Percentiles rank a stretch among this genome's conserved stretches.
These are phyloP conservation scores for Wallacemonas sp. DNA, from an alignment of 208 protist genomes.

Conservation along the genomic window DNA sequence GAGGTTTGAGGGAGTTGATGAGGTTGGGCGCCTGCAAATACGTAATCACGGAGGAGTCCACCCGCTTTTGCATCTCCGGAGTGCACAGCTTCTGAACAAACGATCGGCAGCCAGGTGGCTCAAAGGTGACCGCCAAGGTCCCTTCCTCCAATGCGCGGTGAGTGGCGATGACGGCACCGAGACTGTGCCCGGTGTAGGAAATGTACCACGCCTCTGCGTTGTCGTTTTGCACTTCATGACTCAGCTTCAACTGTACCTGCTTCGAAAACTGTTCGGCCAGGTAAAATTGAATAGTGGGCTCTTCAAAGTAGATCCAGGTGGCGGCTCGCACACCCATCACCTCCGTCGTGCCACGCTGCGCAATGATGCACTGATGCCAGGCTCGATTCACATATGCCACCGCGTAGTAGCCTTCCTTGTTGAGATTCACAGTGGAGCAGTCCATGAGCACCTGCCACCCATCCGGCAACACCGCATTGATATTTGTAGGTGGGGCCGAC, in stretches of 20 bases:
- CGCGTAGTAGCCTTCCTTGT: slow-evolving; percentile 87
- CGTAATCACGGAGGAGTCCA: slow-evolving; percentile 44
- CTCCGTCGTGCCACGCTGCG: slow-evolving; percentile 86
- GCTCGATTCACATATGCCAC: slow-evolving; percentile 78
- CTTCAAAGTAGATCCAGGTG: slow-evolving; percentile 91
- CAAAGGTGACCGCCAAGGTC: slow-evolving; percentile 85
- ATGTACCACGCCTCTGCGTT: slow-evolving; percentile 48
- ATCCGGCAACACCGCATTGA: slow-evolving; percentile 39
- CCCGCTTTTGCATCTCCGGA: slow-evolving; percentile 24
- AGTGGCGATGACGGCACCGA: slow-evolving; percentile 86
- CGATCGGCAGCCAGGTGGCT: slow-evolving; percentile 70
- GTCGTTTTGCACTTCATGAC: slow-evolving; percentile 20
- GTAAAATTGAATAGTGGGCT: slow-evolving; percentile 85
- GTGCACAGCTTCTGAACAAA: slow-evolving; percentile 71
- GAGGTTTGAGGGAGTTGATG: slow-evolving; percentile 89
- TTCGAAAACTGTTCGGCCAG: slow-evolving; percentile 87
- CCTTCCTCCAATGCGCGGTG: slow-evolving; percentile 74
- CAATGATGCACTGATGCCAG: slow-evolving; percentile 76
- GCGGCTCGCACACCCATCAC: slow-evolving; percentile 77
- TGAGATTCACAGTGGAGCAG: slow-evolving; percentile 59
- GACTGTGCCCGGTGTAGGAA: slow-evolving; percentile 90
- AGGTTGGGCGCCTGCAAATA: slow-evolving; percentile 87
- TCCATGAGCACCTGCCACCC: slow-evolving; percentile 76
- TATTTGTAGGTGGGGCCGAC: slow-evolving; percentile 8
- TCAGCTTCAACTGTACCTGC: slow-evolving; percentile 58